Conservation (phyloP, 352 stramenopile species). For the Saprolegnia parasitica region DNA sequence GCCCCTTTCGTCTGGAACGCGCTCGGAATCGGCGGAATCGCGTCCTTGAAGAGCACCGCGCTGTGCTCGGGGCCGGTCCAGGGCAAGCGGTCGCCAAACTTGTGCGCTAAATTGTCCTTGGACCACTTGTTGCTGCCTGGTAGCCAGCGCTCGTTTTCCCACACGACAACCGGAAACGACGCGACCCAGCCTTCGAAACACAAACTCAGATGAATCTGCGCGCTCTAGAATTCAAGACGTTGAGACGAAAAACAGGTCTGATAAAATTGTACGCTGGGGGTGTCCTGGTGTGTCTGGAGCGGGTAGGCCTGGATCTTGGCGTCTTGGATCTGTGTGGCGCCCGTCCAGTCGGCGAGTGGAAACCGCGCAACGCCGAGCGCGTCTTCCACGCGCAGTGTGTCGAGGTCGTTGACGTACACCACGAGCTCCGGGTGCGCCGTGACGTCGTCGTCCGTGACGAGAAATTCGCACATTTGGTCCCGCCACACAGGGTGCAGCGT, state of each 20-base stretch:
- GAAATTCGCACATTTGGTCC: conserved; percentile 25
- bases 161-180: conserved; percentile 12
- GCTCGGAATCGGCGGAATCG: conserved; percentile 10
- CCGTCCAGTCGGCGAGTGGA: conserved; percentile 16
- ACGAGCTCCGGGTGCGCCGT: conserved; percentile 6
- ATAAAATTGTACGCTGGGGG: no score
- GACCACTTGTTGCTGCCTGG: conserved; percentile 6
- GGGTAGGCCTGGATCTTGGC: conserved; percentile 4
- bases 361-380: conserved; percentile 7
- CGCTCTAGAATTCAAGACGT: not conserved
- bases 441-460: conserved; percentile 20
- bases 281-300: not conserved
- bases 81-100: conserved; percentile 9
- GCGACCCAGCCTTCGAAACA: conserved; percentile 7
- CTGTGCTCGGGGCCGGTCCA: conserved; percentile 14
- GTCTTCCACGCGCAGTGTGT: conserved; percentile 13
- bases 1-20: not conserved
- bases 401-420: conserved; percentile 21
- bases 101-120: conserved; percentile 17
- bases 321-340: conserved; percentile 10
- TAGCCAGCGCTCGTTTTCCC: conserved; percentile 28
- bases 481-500: conserved; percentile 25
- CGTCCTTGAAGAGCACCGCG: conserved; percentile 10
- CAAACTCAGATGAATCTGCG: conserved; percentile 11
- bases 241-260: not conserved